phyloP scores from a whole-genome alignment of 805 yeast species.

The Candida orba region DNA sequence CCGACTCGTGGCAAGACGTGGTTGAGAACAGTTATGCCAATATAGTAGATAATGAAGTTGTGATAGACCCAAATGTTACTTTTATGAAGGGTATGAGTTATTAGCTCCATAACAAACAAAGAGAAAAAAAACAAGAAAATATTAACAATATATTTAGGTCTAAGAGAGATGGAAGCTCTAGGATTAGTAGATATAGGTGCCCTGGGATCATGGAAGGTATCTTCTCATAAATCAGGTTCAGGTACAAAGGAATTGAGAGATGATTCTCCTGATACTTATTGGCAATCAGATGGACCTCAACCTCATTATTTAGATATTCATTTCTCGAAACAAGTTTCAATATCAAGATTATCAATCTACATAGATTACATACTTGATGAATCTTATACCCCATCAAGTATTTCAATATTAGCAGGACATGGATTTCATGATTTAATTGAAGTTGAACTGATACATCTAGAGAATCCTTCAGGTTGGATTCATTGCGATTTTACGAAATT shows the following conservation, averaged over 20 bases:
- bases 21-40: conserved; percentile 10
- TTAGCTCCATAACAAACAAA: no score
- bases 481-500: conserved; percentile 42
- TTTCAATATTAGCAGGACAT: conserved; percentile 62
- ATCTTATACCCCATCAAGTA: conserved; percentile 80
- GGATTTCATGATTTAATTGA: conserved; percentile 73
- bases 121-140: no score
- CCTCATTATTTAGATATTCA: conserved; percentile 80
- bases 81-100: no score
- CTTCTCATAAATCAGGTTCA: conserved; percentile 65
- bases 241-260: conserved; percentile 70
- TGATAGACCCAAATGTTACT: conserved; percentile 1
- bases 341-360: conserved; percentile 64
- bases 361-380: conserved; percentile 72
- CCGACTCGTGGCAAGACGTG: conserved; percentile 26
- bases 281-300: conserved; percentile 94
- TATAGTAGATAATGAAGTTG: conserved; percentile 1
- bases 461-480: conserved; percentile 75
- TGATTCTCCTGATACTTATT: conserved; percentile 62
- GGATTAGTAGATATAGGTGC: conserved; percentile 73
- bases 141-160: conserved; percentile 27
- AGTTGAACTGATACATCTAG: conserved; percentile 51
- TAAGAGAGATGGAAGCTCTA: conserved; percentile 45
- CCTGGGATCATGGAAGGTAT: conserved; percentile 77
- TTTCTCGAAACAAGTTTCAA: conserved; percentile 67